Base-by-base conservation (phyloP, 2,329 filamentous ascomycete species). In the Fonsecaea multimorphosa region DNA sequence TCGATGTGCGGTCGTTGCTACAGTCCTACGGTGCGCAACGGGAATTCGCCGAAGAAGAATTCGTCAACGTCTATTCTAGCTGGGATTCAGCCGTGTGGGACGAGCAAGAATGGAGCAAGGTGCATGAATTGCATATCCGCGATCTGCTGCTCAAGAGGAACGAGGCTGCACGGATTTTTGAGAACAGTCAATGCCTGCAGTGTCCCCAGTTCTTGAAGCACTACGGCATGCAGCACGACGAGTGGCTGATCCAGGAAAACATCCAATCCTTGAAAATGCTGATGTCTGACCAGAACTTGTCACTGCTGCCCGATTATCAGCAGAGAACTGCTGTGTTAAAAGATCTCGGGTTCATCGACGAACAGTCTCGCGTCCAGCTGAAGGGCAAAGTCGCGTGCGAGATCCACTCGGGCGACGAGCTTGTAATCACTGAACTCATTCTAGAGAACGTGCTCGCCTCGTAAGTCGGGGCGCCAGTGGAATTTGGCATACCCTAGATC, bases 371-470 rank as follows among this genome's bases (percentile, higher is more conserved):
- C 24, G 96, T 99, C 44, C 91, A 96, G 79, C 86, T 99, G 69
- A 99, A 99, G 80, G 95, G 95, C 78, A 98, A 98, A 78, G 95
- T 99, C 24, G 95, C 95, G 3, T 99, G 95, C 80, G 95, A 99
- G 81, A 94, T 99, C 66, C 95, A 98, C 78, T 97, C 94, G 0
- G 93, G 93, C 19, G 94, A 98, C 76, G 95, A 99, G 78, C 86
- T 99, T 0, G 94, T 99, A 0, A 86, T 99, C 19, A 99, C 95
- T 0, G 95, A 99, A 77, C 86, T 98, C 5, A 93, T 99, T 55
- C 88, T 99, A 19, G 95, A 99, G 79, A 99, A 99, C 73, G 92
- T 97, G 1, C 87, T 99, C 2, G 93, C 94, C 58, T 91, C 96
- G 67, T 97, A 95, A 77, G 94, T 97, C 11, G 29, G 34, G 14